Base-by-base conservation (phyloP, 306 rosid genomes). In the Cyclanthera cordifolia region DNA sequence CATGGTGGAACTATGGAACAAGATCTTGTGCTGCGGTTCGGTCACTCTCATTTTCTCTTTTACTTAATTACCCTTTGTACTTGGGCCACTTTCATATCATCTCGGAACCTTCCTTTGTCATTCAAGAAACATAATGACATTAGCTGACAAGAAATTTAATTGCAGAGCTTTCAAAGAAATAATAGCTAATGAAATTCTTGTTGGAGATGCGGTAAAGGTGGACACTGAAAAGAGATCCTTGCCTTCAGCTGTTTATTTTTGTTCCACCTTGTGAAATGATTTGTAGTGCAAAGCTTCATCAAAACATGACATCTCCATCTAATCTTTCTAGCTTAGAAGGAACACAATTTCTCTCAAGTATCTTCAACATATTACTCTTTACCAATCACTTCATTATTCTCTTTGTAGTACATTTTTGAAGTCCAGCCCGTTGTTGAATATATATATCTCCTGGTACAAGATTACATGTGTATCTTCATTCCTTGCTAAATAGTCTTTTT, bases 1-100 rank as follows among this genome's bases (percentile, higher is more conserved):
- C 50, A 19, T 61, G 45, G 49, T n/a, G n/a, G n/a, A n/a, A n/a
- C n/a, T n/a, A n/a, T 60, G 68, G 68, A 34, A 60, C 66, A 58
- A 58, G 46, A 30, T 58, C 66, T 17, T 32, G 46, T 58, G 65
- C 65, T 57, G 65, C 21, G 6, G 15, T 27, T 1, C 3, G 3
- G 3, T 30, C 24, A 30, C 12, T 59, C 8, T 32, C 24, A 7
- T 59, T 59, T 59, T 32, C 24, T 30, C 43, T 57, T 57, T 10
- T 34, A 56, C 39, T 57, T 54, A 25, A 54, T 54, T 6, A 54
- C 34, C 34, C 60, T 23, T 54, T 34, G 23, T 60, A 57, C 43
- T 57, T 15, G 45, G 30, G 45, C 45, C 5, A 34, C 27, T 17
- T 39, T 39, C 69, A 61, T 61, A 61, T 4, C 51, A 61, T n/a